phyloP scores from a whole-genome alignment of 176 grass and related monocot genomes.

The Eleusine coracana region DNA sequence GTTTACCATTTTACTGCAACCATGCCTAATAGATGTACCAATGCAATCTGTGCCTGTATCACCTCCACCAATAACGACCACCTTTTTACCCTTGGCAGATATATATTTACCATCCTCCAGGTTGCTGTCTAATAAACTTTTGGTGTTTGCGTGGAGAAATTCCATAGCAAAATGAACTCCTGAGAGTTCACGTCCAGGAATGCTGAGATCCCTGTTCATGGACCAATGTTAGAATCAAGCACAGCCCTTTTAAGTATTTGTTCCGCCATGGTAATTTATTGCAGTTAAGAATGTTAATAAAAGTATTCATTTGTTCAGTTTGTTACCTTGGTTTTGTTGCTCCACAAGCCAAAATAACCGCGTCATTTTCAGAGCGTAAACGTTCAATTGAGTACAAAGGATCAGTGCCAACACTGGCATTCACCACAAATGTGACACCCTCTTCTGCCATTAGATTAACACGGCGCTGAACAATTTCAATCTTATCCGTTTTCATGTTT shows the following conservation, averaged over 20 bases:
- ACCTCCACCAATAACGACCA: conserved; percentile 97
- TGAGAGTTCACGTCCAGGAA: conserved; percentile 76
- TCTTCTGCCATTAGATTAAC: conserved; percentile 94
- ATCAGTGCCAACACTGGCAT: conserved; percentile 82
- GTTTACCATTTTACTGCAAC: conserved; percentile 81
- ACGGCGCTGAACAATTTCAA: conserved; percentile 80
- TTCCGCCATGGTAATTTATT: background rate
- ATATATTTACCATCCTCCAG: conserved; percentile 94
- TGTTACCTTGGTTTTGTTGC: conserved; percentile 88
- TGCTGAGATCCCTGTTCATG: conserved; percentile 72
- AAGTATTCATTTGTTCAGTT: background rate
- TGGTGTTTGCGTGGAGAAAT: conserved; percentile 96
- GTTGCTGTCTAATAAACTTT: conserved; percentile 98
- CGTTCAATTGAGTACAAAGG: conserved; percentile 67
- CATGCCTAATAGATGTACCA: conserved; percentile 92
- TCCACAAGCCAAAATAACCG: conserved; percentile 90
- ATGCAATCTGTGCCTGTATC: conserved; percentile 99
- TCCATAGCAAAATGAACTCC: conserved; percentile 98
- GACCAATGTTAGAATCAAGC: conserved; percentile 32
- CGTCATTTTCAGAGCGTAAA: conserved; percentile 70
- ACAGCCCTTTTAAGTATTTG: background rate
- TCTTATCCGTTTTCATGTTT: conserved; percentile 99
- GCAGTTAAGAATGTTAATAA: background rate
- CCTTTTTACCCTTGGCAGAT: conserved; percentile 93
- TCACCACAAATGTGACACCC: conserved; percentile 91